These are phyloP conservation scores for Didymella exigua DNA, from an alignment of 2,329 filamentous ascomycete genomes.

Conservation along the genomic window DNA sequence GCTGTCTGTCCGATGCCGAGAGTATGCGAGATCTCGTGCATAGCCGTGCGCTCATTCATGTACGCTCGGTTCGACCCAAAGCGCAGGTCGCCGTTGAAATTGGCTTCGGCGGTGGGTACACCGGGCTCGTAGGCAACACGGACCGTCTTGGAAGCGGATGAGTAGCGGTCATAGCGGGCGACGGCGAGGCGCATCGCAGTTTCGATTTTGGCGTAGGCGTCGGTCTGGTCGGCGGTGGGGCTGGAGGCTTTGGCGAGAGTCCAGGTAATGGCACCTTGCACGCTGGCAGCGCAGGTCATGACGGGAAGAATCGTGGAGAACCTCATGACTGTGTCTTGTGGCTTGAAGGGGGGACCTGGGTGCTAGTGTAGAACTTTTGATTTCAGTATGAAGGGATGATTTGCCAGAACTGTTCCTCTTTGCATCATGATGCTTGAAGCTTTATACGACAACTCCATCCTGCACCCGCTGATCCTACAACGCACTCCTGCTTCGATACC, in stretches of 20 bases:
- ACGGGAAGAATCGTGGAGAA: slow-evolving; percentile 26
- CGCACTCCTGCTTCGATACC: too few species aligned
- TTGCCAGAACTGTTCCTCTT: background rate
- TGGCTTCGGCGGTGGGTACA: slow-evolving; percentile 44
- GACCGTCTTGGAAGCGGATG: slow-evolving; percentile 34
- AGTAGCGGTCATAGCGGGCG: slow-evolving; percentile 32
- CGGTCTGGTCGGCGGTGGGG: slow-evolving; percentile 40
- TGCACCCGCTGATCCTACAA: background rate
- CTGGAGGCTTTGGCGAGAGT: slow-evolving; percentile 34
- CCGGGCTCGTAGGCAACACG: slow-evolving; percentile 39
- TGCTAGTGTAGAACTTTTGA: slow-evolving; percentile 27
- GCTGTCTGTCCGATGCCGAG: slow-evolving; percentile 43
- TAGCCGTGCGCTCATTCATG: slow-evolving; percentile 45
- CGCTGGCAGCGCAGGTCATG: slow-evolving; percentile 27
- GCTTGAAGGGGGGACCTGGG: too few species aligned
- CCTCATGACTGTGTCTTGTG: background rate
- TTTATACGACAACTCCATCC: slow-evolving; percentile 5
- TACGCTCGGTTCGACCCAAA: slow-evolving; percentile 42
- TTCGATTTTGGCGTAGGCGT: slow-evolving; percentile 42
- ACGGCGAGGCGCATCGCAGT: slow-evolving; percentile 40
- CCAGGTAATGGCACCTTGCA: slow-evolving; percentile 35
- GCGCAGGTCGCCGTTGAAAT: slow-evolving; percentile 43
- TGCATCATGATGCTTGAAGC: background rate
- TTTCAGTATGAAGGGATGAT: background rate
- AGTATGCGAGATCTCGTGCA: slow-evolving; percentile 46